A percentile compares a stretch with the other conserved stretches of the same genome.
Evolutionary conservation across 352 stramenopile species (phyloP).

Genomic region (Globisporangium ultimum): DNA sequence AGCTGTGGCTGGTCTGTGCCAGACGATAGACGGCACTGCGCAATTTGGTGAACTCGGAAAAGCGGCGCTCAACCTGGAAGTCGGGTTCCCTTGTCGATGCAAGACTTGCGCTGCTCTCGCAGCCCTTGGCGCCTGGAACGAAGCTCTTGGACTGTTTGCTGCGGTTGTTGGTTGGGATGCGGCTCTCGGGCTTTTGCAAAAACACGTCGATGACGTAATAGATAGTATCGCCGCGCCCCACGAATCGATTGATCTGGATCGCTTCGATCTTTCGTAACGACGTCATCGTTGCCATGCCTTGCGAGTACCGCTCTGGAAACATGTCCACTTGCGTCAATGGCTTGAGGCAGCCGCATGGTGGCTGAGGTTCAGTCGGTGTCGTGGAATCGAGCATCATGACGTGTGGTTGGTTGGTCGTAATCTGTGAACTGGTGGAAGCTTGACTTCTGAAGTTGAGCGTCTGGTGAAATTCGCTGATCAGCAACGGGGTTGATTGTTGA

Average conservation of each 20-base stretch:
- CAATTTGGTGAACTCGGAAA: conserved; percentile 8
- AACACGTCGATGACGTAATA: conserved; percentile 10
- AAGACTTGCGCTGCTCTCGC: neutral
- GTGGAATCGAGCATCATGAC: neutral
- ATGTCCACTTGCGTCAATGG: conserved; percentile 1
- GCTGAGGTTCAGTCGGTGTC: neutral
- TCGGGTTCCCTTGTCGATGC: neutral
- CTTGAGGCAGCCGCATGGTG: conserved; percentile 3
- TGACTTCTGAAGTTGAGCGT: neutral
- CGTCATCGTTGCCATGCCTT: conserved; percentile 2
- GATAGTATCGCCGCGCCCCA: neutral
- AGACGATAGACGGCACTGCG: conserved; percentile 4
- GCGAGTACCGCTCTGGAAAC: conserved; percentile 5
- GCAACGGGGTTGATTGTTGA: neutral
- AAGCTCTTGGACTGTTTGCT: conserved; percentile 1
- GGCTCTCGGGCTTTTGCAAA: conserved; percentile 2
- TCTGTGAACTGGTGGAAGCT: neutral
- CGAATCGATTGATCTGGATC: conserved; percentile 2
- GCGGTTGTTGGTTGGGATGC: conserved; percentile 8
- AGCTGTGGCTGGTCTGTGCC: conserved; percentile 3
- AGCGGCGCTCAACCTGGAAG: conserved; percentile 8
- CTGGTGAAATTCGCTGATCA: neutral
- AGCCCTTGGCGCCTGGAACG: neutral
- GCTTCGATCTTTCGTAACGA: conserved; percentile 5
- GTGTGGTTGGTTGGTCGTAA: neutral